Percentiles rank a stretch among this genome's conserved stretches.
Conservation (phyloP, 1,139 yeast genomes). For the Pichia sp. region DNA sequence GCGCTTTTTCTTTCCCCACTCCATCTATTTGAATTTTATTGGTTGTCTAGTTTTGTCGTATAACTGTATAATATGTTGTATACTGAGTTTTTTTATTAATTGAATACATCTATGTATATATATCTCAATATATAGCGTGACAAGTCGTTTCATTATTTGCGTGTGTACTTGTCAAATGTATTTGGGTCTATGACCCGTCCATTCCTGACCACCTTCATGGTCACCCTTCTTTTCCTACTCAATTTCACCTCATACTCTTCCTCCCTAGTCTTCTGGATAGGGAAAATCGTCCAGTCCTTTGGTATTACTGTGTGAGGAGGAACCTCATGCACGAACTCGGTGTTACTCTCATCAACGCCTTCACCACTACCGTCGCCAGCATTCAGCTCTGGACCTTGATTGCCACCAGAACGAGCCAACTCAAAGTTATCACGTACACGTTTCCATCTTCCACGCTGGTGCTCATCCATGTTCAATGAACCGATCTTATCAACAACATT, state of each 20-base stretch:
- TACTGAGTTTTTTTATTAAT: slow-evolving; percentile 2
- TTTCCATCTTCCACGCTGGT: slow-evolving; percentile 2
- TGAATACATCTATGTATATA: not conserved
- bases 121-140: not conserved
- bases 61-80: slow-evolving; percentile 17
- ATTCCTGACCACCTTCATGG: slow-evolving; percentile 6
- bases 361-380: not conserved
- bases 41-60: not conserved
- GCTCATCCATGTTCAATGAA: slow-evolving; percentile 3
- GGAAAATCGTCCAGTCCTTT: slow-evolving; percentile 13
- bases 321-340: slow-evolving; percentile 5
- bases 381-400: not conserved
- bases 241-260: not conserved
- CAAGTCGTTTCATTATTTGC: not conserved
- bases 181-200: not conserved
- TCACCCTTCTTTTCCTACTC: not conserved
- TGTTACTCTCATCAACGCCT: not conserved
- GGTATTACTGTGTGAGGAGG: slow-evolving; percentile 6
- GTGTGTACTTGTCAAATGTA: slow-evolving; percentile 6
- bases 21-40: not conserved
- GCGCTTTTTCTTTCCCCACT: not conserved
- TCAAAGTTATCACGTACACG: not conserved
- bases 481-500: slow-evolving; percentile 2
- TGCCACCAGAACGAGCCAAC: not conserved
- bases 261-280: slow-evolving; percentile 1